Evolutionary conservation across 179 eudicot genomes (phyloP).

Genomic region (Nepenthes alata): DNA sequence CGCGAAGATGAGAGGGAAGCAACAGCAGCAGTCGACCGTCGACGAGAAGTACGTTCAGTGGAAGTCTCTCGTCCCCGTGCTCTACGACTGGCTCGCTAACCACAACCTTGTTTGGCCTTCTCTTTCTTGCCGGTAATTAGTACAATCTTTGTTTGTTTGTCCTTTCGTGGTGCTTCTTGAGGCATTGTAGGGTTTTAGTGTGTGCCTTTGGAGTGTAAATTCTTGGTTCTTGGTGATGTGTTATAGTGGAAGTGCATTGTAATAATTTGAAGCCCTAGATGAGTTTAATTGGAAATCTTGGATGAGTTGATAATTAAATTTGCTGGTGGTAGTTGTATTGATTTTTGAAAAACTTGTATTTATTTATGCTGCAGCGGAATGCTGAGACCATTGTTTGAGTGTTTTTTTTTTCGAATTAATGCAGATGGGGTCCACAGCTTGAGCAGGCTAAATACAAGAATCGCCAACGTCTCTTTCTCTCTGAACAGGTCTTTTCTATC

Average conservation of each 20-base stretch:
- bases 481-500: constrained; percentile 59
- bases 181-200: no score
- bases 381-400: not conserved
- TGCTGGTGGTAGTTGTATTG: no score
- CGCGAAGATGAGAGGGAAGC: constrained; percentile 24
- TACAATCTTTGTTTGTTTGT: not conserved
- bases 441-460: constrained; percentile 89
- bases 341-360: not conserved
- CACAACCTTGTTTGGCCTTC: constrained; percentile 97
- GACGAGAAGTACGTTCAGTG: constrained; percentile 74
- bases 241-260: no score
- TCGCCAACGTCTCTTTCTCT: constrained; percentile 89
- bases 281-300: not conserved
- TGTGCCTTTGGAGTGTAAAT: not conserved
- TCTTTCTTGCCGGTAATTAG: constrained; percentile 71
- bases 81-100: constrained; percentile 89
- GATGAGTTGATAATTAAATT: not conserved
- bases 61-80: constrained; percentile 81
- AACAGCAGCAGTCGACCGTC: constrained; percentile 5
- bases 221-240: not conserved
- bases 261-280: not conserved
- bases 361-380: not conserved
- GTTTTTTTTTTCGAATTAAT: not conserved
- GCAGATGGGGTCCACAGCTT: constrained; percentile 90
- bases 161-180: not conserved